Percentiles rank a stretch among this genome's conserved stretches.
These are phyloP conservation scores for Neopestalotiopsis rosae DNA, from an alignment of 2,329 filamentous ascomycete species.

Conservation along the genomic window DNA sequence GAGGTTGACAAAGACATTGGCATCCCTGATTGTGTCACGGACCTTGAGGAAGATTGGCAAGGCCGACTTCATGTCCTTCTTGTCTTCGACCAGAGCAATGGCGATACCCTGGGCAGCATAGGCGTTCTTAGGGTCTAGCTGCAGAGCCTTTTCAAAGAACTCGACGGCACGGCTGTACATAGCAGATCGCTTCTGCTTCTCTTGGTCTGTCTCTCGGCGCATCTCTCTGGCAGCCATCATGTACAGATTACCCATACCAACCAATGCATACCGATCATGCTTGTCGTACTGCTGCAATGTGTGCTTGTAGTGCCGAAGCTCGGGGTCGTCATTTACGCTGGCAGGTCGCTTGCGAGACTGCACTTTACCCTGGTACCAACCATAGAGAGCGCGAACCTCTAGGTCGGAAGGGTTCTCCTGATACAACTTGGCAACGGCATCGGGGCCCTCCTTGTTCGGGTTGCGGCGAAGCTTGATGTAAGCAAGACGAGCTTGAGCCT, in stretches of 20 bases:
- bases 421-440: constrained; percentile 84
- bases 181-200: constrained; percentile 88
- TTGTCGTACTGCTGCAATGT: constrained; percentile 94
- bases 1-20: constrained; percentile 89
- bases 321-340: constrained; percentile 86
- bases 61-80: constrained; percentile 83
- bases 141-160: constrained; percentile 97
- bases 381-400: constrained; percentile 90
- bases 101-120: constrained; percentile 96
- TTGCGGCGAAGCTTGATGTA: constrained; percentile 86
- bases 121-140: constrained; percentile 92
- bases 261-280: constrained; percentile 95
- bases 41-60: constrained; percentile 90
- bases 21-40: constrained; percentile 86
- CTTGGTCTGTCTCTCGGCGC: constrained; percentile 85
- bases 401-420: constrained; percentile 83
- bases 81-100: constrained; percentile 92
- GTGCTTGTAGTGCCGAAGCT: constrained; percentile 95
- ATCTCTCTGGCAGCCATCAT: constrained; percentile 90
- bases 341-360: constrained; percentile 79
- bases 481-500: constrained; percentile 85
- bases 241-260: constrained; percentile 95
- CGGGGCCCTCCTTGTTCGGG: constrained; percentile 84
- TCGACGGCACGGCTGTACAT: constrained; percentile 92
- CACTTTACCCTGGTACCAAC: constrained; percentile 89